Conservation (phyloP, 2,329 filamentous ascomycete species). For the Chrysosporium queenslandicum region DNA sequence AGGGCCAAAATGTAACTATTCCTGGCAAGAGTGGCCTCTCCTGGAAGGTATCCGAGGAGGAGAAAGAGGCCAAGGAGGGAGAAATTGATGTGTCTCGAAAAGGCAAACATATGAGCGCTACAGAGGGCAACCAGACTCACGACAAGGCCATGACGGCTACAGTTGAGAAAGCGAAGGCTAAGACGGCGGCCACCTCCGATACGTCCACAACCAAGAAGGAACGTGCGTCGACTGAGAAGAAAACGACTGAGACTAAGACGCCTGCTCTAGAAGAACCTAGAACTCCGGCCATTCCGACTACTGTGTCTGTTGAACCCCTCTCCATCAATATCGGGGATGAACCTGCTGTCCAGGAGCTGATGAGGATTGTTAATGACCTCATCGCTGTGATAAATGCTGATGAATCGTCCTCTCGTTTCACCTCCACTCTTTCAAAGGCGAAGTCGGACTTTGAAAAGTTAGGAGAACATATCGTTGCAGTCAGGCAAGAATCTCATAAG, state of each 20-base stretch:
- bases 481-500: constrained; percentile 60
- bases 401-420: constrained; percentile 65
- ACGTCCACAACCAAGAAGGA: constrained; percentile 23
- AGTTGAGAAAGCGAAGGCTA: constrained; percentile 21
- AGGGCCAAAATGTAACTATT: constrained; percentile 67
- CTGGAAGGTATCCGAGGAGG: constrained; percentile 61
- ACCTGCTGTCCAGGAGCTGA: constrained; percentile 81
- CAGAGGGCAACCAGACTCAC: constrained; percentile 27
- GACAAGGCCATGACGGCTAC: constrained; percentile 27
- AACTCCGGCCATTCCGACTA: constrained; percentile 38
- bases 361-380: constrained; percentile 91
- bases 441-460: constrained; percentile 73
- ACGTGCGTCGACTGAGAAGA: neutral
- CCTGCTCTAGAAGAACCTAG: constrained; percentile 28
- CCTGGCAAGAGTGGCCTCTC: constrained; percentile 76
- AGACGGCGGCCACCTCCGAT: constrained; percentile 21
- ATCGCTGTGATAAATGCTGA: constrained; percentile 89
- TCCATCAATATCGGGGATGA: constrained; percentile 66
- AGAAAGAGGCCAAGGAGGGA: constrained; percentile 33
- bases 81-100: constrained; percentile 50
- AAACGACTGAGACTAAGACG: constrained; percentile 34
- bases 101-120: constrained; percentile 40
- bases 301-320: constrained; percentile 64
- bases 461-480: constrained; percentile 62
- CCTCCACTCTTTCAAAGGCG: constrained; percentile 67